Percentiles rank a stretch among this genome's conserved stretches.
Conservation (phyloP, 164 flowering plant genomes). For the Annona squamosa region DNA sequence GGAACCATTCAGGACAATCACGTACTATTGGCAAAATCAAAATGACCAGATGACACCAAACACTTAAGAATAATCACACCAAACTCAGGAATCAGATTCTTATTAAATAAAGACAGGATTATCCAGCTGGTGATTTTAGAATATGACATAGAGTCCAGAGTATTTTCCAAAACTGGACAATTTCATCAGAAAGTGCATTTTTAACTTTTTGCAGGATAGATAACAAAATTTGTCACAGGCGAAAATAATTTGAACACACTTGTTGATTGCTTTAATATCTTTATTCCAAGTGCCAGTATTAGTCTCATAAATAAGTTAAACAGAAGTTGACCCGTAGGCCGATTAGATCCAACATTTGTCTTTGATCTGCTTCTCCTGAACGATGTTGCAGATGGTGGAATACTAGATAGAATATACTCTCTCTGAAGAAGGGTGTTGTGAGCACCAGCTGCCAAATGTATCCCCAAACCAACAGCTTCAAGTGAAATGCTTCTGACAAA, state of each 20-base stretch:
- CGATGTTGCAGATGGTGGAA: slow-evolving; percentile 50
- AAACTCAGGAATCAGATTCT: not conserved
- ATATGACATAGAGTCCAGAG: too few relatives aligned
- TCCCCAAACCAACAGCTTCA: slow-evolving; percentile 93
- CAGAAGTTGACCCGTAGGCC: slow-evolving; percentile 64
- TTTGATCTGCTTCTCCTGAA: slow-evolving; percentile 29
- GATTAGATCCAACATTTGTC: slow-evolving; percentile 57
- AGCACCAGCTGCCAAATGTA: slow-evolving; percentile 92
- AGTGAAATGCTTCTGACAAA: slow-evolving; percentile 92
- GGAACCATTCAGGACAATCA: not conserved
- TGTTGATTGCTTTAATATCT: not conserved
- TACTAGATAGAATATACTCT: slow-evolving; percentile 60
- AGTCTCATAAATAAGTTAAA: too few relatives aligned
- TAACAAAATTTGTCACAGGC: too few relatives aligned
- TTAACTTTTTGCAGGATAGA: too few relatives aligned
- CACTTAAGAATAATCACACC: not conserved
- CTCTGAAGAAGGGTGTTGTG: slow-evolving; percentile 85
- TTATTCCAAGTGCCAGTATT: not conserved
- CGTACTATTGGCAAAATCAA: not conserved
- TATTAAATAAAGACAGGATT: too few relatives aligned
- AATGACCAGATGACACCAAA: not conserved
- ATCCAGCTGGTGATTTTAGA: too few relatives aligned
- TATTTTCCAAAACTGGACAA: too few relatives aligned
- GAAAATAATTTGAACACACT: not conserved
- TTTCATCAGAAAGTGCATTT: too few relatives aligned